Base-by-base conservation (phyloP, 2,329 filamentous ascomycete genomes). In the Penicillium fuscoglaucum region DNA sequence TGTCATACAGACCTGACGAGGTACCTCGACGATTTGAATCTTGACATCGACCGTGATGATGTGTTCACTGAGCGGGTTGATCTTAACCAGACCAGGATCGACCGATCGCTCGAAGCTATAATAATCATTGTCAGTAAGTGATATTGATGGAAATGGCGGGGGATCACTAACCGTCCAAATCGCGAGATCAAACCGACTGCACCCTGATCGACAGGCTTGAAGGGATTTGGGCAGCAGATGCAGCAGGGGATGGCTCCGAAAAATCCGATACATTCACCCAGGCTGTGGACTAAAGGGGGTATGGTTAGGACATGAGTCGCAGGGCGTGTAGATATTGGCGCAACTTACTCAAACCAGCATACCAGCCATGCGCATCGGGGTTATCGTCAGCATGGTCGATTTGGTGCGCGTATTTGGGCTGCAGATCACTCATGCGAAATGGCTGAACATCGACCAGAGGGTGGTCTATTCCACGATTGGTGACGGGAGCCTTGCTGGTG, bases 1-100 rank as follows among this genome's bases (percentile, higher is more conserved):
- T 76, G 95, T 99, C 93, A 99, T 99, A 83, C 95, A 98, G 62
- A 93, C 87, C 79, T 99, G 95, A 78, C 93, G 87, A 19, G 93
- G 93, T 26, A 99, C 95, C 82, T 99, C 78, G 75, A 96, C 91
- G 65, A 96, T 97, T 80, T 99, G 95, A 68, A 98, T 97, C 87
- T 98, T 99, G 80, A 99, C 95, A 76, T 99, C 95, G 73, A 99
- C 89, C 70, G 96, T 91, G 67, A 91, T 88, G 43, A 99, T 84
- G 58, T 83, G 86, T 82, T 99, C 95, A 70, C 90, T 93, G 55
- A 98, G 86, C 3, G 93, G 93, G 80, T 99, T 99, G 82, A 99
- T 88, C 82, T 96, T 96, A 77, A 98, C 91, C 33, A 99, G 87
- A 74, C 95, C 95, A 2, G 95, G 95, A 75, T 99, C 95, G 66